phyloP scores from a whole-genome alignment of 352 stramenopile species.

The Globisporangium paroecandrum region DNA sequence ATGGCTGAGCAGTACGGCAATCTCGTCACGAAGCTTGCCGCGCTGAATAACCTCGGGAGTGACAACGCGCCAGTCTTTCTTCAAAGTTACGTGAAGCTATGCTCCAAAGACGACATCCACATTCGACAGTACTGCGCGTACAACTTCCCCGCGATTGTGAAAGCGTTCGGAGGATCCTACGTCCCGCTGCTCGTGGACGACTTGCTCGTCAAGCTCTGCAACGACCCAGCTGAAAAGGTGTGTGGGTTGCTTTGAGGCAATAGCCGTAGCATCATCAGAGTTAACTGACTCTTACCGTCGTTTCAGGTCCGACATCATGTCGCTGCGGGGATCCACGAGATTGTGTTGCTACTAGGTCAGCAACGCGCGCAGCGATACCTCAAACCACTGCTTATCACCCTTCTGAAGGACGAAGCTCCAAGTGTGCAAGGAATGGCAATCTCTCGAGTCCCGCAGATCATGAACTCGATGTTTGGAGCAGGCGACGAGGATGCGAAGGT shows the following conservation, averaged over 20 bases:
- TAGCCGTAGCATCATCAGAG: neutral
- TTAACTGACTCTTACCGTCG: neutral
- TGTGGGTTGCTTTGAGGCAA: neutral
- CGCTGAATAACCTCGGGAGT: slow-evolving; percentile 51
- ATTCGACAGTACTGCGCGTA: slow-evolving; percentile 65
- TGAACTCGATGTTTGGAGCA: slow-evolving; percentile 44
- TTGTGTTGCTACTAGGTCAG: slow-evolving; percentile 57
- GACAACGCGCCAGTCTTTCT: slow-evolving; percentile 51
- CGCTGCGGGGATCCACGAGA: slow-evolving; percentile 70
- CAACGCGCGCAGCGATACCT: slow-evolving; percentile 63
- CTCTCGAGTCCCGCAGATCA: slow-evolving; percentile 44
- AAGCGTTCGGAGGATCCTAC: slow-evolving; percentile 60
- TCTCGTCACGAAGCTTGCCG: slow-evolving; percentile 62
- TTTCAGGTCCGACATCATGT: slow-evolving; percentile 60
- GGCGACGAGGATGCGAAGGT: slow-evolving; percentile 75
- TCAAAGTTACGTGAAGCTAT: slow-evolving; percentile 60
- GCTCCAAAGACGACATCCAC: slow-evolving; percentile 51
- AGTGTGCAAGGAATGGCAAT: slow-evolving; percentile 64
- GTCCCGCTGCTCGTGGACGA: slow-evolving; percentile 68
- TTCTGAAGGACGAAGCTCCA: slow-evolving; percentile 66
- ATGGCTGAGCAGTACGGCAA: slow-evolving; percentile 55
- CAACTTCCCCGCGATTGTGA: slow-evolving; percentile 78
- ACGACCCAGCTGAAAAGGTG: slow-evolving; percentile 50
- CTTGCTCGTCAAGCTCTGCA: slow-evolving; percentile 54
- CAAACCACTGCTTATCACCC: slow-evolving; percentile 43